These are phyloP conservation scores for Beauveria sp. DNA, from an alignment of 2,329 filamentous ascomycete species.

Conservation along the genomic window DNA sequence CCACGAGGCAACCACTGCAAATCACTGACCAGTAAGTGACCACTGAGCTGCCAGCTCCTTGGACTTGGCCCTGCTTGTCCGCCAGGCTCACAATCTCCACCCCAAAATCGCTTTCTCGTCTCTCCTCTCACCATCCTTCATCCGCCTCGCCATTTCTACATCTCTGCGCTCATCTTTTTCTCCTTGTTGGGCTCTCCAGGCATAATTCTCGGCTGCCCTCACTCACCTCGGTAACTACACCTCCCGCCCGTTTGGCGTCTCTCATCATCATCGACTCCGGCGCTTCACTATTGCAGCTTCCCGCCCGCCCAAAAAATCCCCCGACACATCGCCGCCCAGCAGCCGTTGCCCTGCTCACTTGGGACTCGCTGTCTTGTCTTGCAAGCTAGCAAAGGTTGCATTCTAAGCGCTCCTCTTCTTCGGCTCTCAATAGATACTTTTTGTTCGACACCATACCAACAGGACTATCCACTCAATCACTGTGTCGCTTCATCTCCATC, in stretches of 20 bases:
- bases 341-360: neutral
- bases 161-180: neutral
- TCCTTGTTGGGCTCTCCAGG: conserved; percentile 1
- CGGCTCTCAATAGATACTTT: neutral
- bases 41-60: neutral
- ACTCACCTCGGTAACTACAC: neutral
- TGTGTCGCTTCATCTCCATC: neutral
- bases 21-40: neutral
- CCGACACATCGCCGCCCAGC: neutral
- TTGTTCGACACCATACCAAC: neutral
- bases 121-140: conserved; percentile 3
- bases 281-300: neutral
- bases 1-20: neutral
- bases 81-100: conserved; percentile 5
- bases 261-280: neutral
- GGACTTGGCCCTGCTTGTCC: neutral
- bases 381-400: conserved; percentile 1
- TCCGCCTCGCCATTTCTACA: neutral
- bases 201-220: neutral
- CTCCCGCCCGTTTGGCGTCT: neutral
- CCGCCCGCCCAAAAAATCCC: neutral
- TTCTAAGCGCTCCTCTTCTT: conserved; percentile 7
- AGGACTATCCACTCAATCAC: neutral
- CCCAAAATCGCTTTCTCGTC: neutral
- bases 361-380: neutral